Evolutionary conservation across 1,284 basidiomycete species (phyloP), one percentile per base, ranked within the genome.

Genomic region (Bjerkandera adusta): DNA sequence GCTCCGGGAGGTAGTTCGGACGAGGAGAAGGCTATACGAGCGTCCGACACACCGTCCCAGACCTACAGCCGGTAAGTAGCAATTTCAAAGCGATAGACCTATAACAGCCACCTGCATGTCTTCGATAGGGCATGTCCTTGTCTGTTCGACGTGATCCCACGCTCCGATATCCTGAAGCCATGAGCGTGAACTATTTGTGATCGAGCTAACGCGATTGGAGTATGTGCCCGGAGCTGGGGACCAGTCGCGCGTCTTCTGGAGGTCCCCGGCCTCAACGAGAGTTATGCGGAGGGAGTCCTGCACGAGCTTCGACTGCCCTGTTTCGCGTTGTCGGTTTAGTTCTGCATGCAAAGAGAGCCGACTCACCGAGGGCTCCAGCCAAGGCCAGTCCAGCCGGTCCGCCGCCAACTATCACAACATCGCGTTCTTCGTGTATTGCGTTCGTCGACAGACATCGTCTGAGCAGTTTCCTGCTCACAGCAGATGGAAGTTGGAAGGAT

Each of bases 391-490:
- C 96, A 1, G 84, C 92, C 16, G 93, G 93, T 1, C 95, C 95
- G 36, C 93, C 96, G 12, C 96, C 96, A 29, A 97, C 92, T 56
- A 98, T 90, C 26, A 97, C 90, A 44, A 97, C 75, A 64, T 97
- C 94, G 53, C 79, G 84, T 45, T 48, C 46, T 11, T 10, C 15
- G 7, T n/a, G 11, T 10, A 20, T 29, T 1, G 20, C 41, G n/a
- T 32, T 22, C 5, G 41, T 43, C 11, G 41, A 21, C n/a, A n/a
- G n/a, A n/a, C n/a, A n/a, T n/a, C n/a, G n/a, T n/a, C n/a, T n/a
- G n/a, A n/a, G n/a, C n/a, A n/a, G n/a, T n/a, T n/a, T n/a, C n/a
- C n/a, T n/a, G n/a, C n/a, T n/a, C n/a, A n/a, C n/a, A n/a, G n/a
- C n/a, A n/a, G n/a, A n/a, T n/a, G n/a, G n/a, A n/a, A n/a, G n/a